These are phyloP conservation scores for Candida quercuum DNA, from an alignment of 805 yeast genomes.

Conservation along the genomic window DNA sequence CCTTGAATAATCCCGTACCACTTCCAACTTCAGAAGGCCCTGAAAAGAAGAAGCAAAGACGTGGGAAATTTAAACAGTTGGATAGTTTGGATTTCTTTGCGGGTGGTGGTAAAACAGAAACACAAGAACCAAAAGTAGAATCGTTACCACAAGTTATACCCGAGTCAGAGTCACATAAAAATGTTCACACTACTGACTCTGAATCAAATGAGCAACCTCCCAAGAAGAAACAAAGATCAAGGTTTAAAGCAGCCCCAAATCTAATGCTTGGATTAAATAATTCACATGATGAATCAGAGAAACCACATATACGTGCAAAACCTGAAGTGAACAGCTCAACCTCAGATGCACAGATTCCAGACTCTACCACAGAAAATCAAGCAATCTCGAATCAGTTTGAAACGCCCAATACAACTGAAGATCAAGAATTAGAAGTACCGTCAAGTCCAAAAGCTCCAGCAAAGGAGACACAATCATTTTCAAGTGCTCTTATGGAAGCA, in stretches of 20 bases:
- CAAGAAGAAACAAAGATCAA: constrained; percentile 7
- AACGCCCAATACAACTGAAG: not conserved
- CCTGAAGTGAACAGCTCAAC: not conserved
- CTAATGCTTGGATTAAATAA: not conserved
- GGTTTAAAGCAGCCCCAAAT: constrained; percentile 4
- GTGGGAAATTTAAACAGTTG: constrained; percentile 25
- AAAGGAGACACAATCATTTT: constrained; percentile 10
- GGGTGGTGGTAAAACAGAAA: constrained; percentile 26
- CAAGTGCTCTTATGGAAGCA: constrained; percentile 13
- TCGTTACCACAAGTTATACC: not conserved
- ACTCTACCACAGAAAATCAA: not conserved
- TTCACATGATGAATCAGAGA: not conserved
- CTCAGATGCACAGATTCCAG: not conserved
- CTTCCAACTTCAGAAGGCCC: constrained; percentile 4
- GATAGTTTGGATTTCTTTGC: constrained; percentile 34
- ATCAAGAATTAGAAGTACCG: not conserved
- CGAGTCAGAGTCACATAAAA: too few species aligned
- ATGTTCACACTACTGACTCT: too few species aligned
- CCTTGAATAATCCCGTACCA: constrained; percentile 4
- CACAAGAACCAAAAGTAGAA: not conserved
- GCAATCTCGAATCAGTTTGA: not conserved
- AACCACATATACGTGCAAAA: too few species aligned
- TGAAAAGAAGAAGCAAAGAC: constrained; percentile 9
- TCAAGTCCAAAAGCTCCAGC: not conserved
- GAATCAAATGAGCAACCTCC: constrained; percentile 2